Conservation (phyloP, 805 yeast species). For the Lipomyces sp. region DNA sequence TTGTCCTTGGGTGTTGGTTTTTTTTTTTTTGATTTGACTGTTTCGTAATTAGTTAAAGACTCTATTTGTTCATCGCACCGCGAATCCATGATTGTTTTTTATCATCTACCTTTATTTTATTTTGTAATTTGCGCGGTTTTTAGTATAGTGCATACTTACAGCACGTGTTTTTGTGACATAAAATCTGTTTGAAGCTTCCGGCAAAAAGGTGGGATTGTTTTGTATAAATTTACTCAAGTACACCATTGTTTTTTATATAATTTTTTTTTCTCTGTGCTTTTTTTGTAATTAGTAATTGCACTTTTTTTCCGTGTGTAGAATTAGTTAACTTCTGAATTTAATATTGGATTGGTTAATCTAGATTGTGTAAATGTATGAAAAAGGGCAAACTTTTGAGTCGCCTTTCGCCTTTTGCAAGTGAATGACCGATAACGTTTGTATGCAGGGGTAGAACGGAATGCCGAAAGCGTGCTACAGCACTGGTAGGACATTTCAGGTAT, state of each 20-base stretch:
- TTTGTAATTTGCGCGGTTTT: too few species aligned
- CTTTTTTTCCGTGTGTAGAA: background rate
- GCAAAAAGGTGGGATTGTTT: background rate
- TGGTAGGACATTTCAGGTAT: too few species aligned
- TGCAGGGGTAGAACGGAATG: too few species aligned
- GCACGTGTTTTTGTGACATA: background rate
- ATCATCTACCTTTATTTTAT: too few species aligned
- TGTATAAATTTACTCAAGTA: background rate
- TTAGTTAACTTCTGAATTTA: background rate
- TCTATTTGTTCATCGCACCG: background rate
- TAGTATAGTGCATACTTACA: too few species aligned
- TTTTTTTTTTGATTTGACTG: background rate
- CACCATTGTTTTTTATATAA: background rate
- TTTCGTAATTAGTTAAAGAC: background rate
- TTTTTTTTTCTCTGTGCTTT: background rate
- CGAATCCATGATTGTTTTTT: too few species aligned
- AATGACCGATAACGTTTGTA: too few species aligned
- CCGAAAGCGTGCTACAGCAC: too few species aligned
- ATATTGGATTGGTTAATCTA: background rate
- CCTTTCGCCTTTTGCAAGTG: too few species aligned
- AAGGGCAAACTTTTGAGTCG: background rate
- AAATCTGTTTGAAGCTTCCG: background rate
- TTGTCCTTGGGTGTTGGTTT: background rate
- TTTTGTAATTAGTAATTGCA: background rate
- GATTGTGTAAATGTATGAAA: background rate